Conservation (phyloP, 108 stramenopile species). For the Stephanodiscus triporus region DNA sequence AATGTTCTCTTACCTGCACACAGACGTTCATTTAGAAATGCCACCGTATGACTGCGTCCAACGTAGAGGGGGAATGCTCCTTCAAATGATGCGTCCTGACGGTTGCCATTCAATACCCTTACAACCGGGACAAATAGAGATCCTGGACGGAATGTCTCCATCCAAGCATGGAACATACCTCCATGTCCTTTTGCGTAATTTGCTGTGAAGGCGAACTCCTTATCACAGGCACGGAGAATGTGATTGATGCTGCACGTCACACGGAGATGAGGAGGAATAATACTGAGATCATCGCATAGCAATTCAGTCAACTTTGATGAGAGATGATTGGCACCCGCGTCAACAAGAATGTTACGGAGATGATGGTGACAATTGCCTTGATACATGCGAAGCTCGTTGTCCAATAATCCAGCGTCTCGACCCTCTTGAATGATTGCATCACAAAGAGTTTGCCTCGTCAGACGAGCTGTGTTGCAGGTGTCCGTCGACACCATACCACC, state of each 20-base stretch:
- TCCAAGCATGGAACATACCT: neutral
- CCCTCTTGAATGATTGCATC: neutral
- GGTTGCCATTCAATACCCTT: neutral
- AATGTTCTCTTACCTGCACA: too few relatives aligned
- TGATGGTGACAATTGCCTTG: constrained; percentile 7
- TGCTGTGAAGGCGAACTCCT: neutral
- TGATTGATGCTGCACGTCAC: neutral
- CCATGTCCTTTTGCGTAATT: neutral
- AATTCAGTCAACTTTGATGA: neutral
- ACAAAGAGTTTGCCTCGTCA: neutral
- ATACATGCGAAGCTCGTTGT: neutral
- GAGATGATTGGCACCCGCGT: neutral
- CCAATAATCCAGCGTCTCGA: neutral
- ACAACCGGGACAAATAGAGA: neutral
- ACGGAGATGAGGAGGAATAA: constrained; percentile 17
- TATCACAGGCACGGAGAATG: constrained; percentile 4
- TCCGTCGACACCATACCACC: neutral
- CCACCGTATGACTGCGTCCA: neutral
- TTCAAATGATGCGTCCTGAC: constrained; percentile 20
- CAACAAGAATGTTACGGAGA: neutral
- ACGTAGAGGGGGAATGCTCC: constrained; percentile 13
- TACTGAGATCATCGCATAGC: constrained; percentile 5
- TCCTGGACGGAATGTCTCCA: constrained; percentile 2
- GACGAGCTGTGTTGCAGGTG: neutral
- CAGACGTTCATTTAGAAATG: neutral